A percentile compares a stretch with the other conserved stretches of the same genome.
phyloP scores from a whole-genome alignment of 2,329 filamentous ascomycete genomes.

The Fusarium austroafricanum region DNA sequence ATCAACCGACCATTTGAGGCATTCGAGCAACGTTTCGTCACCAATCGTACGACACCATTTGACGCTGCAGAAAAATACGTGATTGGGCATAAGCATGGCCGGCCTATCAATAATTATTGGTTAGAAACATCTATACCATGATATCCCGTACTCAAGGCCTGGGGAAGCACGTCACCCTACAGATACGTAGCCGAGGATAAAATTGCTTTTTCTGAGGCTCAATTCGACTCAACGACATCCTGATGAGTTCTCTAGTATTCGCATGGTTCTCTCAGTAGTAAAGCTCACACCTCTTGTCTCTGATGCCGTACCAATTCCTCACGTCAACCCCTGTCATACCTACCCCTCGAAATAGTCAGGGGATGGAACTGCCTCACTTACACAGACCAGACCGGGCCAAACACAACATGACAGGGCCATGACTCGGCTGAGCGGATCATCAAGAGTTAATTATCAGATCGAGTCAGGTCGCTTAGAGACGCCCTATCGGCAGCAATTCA shows the following conservation, averaged over 20 bases:
- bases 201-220: conserved; percentile 19
- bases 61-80: conserved; percentile 5
- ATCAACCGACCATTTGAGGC: conserved; percentile 41
- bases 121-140: not conserved
- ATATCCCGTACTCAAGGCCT: conserved; percentile 1
- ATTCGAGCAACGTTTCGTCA: conserved; percentile 19
- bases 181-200: not conserved
- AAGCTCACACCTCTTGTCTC: too few relatives aligned
- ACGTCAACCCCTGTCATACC: not conserved
- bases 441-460: conserved; percentile 4
- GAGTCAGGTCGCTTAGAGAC: not conserved
- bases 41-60: conserved; percentile 43
- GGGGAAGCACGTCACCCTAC: not conserved
- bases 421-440: conserved; percentile 31
- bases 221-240: conserved; percentile 4
- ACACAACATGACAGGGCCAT: conserved; percentile 18
- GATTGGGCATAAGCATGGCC: conserved; percentile 2
- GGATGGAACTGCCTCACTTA: not conserved
- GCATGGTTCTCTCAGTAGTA: too few relatives aligned
- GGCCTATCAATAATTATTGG: not conserved
- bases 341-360: not conserved
- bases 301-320: too few relatives aligned
- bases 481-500: conserved; percentile 10
- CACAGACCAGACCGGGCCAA: too few relatives aligned
- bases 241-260: too few relatives aligned